Evolutionary conservation across 2,329 filamentous ascomycete species (phyloP).

Genomic region (Colletotrichum noveboracense): DNA sequence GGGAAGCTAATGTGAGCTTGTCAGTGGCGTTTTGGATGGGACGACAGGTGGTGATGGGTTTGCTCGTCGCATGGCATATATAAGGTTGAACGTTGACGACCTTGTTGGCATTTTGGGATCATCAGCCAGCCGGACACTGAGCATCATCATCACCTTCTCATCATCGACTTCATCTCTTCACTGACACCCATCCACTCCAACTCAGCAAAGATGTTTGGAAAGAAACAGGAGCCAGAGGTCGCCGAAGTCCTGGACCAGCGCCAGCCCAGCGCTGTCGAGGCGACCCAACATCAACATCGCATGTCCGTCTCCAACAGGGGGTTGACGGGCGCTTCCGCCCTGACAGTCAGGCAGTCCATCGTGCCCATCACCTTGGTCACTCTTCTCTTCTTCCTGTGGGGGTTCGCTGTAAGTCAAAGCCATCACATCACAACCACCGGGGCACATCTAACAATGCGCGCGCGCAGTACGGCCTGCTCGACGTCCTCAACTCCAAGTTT

Average conservation of each 20-base stretch:
- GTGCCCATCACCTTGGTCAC: slow-evolving; percentile 66
- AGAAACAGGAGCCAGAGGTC: slow-evolving; percentile 23
- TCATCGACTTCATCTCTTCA: neutral
- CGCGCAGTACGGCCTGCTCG: slow-evolving; percentile 20
- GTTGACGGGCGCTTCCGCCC: slow-evolving; percentile 30
- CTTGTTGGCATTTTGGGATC: neutral
- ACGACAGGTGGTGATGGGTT: neutral
- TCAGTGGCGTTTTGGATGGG: neutral
- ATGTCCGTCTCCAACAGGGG: slow-evolving; percentile 25
- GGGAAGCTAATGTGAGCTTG: neutral
- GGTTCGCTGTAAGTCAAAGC: slow-evolving; percentile 36
- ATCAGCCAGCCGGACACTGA: neutral
- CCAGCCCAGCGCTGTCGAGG: slow-evolving; percentile 23
- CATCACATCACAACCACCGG: neutral
- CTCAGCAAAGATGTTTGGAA: slow-evolving; percentile 25
- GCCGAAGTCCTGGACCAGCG: slow-evolving; percentile 24
- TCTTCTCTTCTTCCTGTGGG: slow-evolving; percentile 58
- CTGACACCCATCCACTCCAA: neutral
- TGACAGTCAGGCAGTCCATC: slow-evolving; percentile 71
- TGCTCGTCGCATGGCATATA: neutral
- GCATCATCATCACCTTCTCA: neutral
- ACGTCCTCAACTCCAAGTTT: slow-evolving; percentile 55
- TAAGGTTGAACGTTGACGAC: neutral
- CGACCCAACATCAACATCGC: slow-evolving; percentile 17
- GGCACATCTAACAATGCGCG: neutral